A percentile compares a stretch with the other conserved stretches of the same genome.
Evolutionary conservation across 2,329 filamentous ascomycete genomes (phyloP).

Genomic region (Leptographium flavum): DNA sequence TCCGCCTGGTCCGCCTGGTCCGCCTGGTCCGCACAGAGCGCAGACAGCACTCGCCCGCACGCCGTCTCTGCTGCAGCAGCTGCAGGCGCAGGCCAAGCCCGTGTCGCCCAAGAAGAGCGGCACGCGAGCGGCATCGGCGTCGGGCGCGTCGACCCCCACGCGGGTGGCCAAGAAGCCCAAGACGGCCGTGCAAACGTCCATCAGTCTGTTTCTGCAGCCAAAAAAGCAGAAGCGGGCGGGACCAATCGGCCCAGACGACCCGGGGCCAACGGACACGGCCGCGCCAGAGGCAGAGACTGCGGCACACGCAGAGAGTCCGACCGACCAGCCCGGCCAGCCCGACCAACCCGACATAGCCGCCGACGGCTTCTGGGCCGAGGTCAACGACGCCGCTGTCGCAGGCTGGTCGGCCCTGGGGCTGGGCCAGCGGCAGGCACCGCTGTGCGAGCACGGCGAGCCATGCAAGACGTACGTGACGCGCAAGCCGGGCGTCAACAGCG

Average conservation of each 20-base stretch:
- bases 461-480: conserved; percentile 76
- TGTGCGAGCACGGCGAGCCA: conserved; percentile 78
- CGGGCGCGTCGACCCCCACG: neutral
- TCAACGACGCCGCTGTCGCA: conserved; percentile 49
- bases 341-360: too few species aligned
- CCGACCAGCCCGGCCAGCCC: too few species aligned
- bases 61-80: neutral
- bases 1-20: too few species aligned
- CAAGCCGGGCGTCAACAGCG: conserved; percentile 75
- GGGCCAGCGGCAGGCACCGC: conserved; percentile 44
- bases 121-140: too few species aligned
- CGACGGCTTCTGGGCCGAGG: neutral
- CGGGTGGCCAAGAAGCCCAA: conserved; percentile 6
- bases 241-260: too few species aligned
- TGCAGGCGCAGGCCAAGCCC: neutral
- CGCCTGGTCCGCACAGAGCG: too few species aligned
- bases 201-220: conserved; percentile 9
- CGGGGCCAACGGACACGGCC: too few species aligned
- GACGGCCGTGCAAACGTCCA: conserved; percentile 8
- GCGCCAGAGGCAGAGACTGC: neutral
- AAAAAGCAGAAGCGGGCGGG: neutral
- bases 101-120: too few species aligned
- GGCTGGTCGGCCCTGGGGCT: conserved; percentile 73
- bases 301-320: too few species aligned
- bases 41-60: too few species aligned